A percentile compares a stretch with the other conserved stretches of the same genome.
These are phyloP conservation scores for Sanghuangporus sanghuang DNA, from an alignment of 1,284 basidiomycete species.

Conservation along the genomic window DNA sequence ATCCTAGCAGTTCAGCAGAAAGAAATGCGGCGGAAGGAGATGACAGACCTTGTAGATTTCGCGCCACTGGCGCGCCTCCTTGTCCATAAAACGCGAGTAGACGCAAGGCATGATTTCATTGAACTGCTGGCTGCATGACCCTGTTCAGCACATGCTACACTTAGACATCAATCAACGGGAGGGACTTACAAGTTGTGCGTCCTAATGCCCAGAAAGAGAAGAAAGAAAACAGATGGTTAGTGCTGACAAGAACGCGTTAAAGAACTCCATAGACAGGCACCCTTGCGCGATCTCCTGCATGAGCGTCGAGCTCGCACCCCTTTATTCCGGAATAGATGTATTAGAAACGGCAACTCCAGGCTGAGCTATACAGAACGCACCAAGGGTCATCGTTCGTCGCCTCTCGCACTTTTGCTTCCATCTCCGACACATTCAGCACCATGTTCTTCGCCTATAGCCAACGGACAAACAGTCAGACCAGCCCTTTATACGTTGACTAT, in stretches of 20 bases:
- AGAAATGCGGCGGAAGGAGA: neutral
- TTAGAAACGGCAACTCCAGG: neutral
- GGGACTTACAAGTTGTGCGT: slow-evolving; percentile 86
- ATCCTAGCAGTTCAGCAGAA: neutral
- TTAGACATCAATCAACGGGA: neutral
- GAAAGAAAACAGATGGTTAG: neutral
- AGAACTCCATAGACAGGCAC: slow-evolving; percentile 29
- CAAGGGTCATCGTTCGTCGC: slow-evolving; percentile 99
- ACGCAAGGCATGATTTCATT: slow-evolving; percentile 99
- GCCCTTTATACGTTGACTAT: neutral
- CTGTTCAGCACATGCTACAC: neutral
- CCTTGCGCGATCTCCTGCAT: slow-evolving; percentile 91
- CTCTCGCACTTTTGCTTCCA: slow-evolving; percentile 95
- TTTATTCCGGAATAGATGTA: slow-evolving; percentile 29
- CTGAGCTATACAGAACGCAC: slow-evolving; percentile 41
- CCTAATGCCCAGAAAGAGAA: slow-evolving; percentile 33
- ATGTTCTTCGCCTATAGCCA: slow-evolving; percentile 71
- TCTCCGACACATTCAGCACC: slow-evolving; percentile 93
- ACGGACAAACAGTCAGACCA: neutral
- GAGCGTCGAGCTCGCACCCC: slow-evolving; percentile 96
- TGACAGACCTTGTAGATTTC: slow-evolving; percentile 92
- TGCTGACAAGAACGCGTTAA: slow-evolving; percentile 55
- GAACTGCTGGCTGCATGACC: slow-evolving; percentile 77
- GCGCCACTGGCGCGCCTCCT: slow-evolving; percentile 96
- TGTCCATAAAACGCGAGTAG: slow-evolving; percentile 93